Evolutionary conservation across 306 rosid genomes (phyloP), one percentile per base, ranked within the genome.

Genomic region (Corylus heterophylla): DNA sequence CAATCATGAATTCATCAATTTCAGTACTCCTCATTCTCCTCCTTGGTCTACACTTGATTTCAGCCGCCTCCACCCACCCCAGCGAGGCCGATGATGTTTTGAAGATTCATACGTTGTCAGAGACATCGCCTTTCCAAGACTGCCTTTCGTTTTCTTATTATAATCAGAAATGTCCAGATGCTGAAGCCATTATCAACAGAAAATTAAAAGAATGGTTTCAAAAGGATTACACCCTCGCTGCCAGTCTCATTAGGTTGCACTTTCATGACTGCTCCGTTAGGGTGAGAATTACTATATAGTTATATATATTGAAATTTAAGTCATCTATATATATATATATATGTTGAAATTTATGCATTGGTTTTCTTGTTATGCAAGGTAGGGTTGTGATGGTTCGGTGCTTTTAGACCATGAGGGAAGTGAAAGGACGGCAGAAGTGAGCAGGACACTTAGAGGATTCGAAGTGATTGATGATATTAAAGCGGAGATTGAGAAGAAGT

Each of bases 331-430:
- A 56, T 74, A 20, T 17, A 13, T 17, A 11, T 2, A 20, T 54
- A 50, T 39, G 25, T 22, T 22, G 25, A 52, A 29, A 12, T 16
- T 18, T 10, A 0, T 48, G 11, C 17, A 58, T 16, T 6, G 1
- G 48, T 3, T 25, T 55, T 14, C 18, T 29, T 63, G 8, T 16
- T 5, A 12, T 63, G 20, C 18, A 31, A 42, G 3, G 14, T 18
- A 94, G 98, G 98, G 98, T 58, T 94, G 97, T 37, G 97, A 92
- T 54, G 97, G 77, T 7, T 94, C 98, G 0, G 85, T 94, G 82
- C 83, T 94, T 10, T 75, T 94, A 66, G 83, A 90, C 58, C 84
- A 94, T 69, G 90, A 92, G 22, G 93, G 91, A 76, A 90, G 97
- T 71, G 97, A 94, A 85, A 89, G 97, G 72, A 74, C 18, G n/a